Conservation (phyloP, 805 yeast species). For the Candida maesae region DNA sequence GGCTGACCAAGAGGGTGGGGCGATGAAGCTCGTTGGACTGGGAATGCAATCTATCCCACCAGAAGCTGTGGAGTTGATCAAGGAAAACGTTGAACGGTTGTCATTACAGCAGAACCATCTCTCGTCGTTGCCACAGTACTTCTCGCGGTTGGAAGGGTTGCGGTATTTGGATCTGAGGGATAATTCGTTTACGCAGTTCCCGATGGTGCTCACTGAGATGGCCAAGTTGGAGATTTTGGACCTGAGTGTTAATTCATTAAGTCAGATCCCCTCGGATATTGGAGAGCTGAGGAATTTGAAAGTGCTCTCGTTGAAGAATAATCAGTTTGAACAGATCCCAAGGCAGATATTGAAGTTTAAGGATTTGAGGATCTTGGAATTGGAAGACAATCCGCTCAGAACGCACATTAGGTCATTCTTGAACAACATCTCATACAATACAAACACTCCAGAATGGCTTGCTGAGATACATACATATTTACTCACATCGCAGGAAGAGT, state of each 20-base stretch:
- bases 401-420: constrained; percentile 42
- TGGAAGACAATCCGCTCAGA: constrained; percentile 58
- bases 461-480: constrained; percentile 18
- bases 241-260: constrained; percentile 52
- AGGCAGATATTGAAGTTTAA: constrained; percentile 47
- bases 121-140: constrained; percentile 42
- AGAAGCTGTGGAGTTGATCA: constrained; percentile 35
- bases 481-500: constrained; percentile 4
- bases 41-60: constrained; percentile 37
- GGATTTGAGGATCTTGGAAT: constrained; percentile 53
- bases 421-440: constrained; percentile 30
- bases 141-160: constrained; percentile 41
- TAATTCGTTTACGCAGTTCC: constrained; percentile 53
- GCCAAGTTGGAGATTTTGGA: constrained; percentile 60
- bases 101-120: constrained; percentile 52
- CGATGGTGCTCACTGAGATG: constrained; percentile 38
- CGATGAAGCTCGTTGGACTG: constrained; percentile 36
- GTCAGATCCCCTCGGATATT: constrained; percentile 43
- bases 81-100: constrained; percentile 42
- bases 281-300: constrained; percentile 41
- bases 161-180: constrained; percentile 63
- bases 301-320: constrained; percentile 59
- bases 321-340: constrained; percentile 52
- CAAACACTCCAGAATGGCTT: constrained; percentile 42
- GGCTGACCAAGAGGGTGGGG: constrained; percentile 22